Evolutionary conservation across 73 alveolate species (phyloP), one percentile per base, ranked within the genome.

Genomic region (Paramecium biaurelia): DNA sequence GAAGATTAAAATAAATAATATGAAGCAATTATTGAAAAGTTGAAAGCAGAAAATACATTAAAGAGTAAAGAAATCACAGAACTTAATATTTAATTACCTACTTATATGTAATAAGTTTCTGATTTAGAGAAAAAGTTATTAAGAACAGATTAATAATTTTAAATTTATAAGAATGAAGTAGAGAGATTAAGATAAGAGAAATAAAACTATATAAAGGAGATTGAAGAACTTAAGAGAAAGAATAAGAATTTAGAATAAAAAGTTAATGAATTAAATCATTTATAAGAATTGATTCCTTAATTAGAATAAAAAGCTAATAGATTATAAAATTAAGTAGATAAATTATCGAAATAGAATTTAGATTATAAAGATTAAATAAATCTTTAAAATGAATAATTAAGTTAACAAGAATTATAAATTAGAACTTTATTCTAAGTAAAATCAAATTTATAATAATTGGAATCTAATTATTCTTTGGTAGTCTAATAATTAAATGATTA

Each of bases 1-100:
- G 86, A 72, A 15, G 86, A 72, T 35, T 21, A 72, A 26, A 38
- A 28, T 23, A 72, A 72, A 72, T n/a, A 72, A 72, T 72, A 72
- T 15, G 86, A 72, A 34, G 30, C 18, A 35, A 38, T 35, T 4
- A 72, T 72, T 15, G 86, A 72, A 35, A 72, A 37, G 14, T 72
- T 72, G 35, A 72, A 72, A 26, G 58, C 56, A 15, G 86, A 72
- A 34, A 72, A 72, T 38, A 9, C 58, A 35, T 34, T 72, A 72
- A 72, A 72, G 58, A 72, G 86, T 7, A 72, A 72, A 72, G 86
- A 72, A 72, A 72, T 72, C n/a, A 72, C 86, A 12, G 86, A 72
- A 35, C 86, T 72, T 7, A 35, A 32, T 15, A 72, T 72, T 3
- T 4, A 72, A 42, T 35, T 72, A 20, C 86, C 86, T 5, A 72